Base-by-base conservation (phyloP, 169 alveolate species). In the Cryptosporidium baileyi region DNA sequence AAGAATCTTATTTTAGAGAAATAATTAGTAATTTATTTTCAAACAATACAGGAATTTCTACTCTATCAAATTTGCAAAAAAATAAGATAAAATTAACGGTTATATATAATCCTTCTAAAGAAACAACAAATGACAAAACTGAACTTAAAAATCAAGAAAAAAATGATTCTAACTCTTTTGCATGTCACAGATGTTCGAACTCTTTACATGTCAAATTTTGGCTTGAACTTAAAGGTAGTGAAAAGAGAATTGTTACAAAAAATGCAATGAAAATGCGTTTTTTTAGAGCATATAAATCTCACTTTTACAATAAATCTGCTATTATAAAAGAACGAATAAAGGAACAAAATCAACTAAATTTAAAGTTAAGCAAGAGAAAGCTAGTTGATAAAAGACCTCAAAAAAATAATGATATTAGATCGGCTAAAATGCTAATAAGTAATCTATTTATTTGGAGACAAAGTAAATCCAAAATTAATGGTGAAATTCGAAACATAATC, bases 241-340 rank as follows among this genome's bases (percentile, higher is more conserved):
- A 74, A 74, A 74, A 45, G 54, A 44, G 67, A 22, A 54, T 22
- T 5, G 24, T 54, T 15, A 17, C 85, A 4, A 74, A 32, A 38
- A 74, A 74, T 38, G 85, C 67, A 9, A 74, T 74, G 85, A 51
- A 51, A 32, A 49, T 65, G 22, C 49, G 81, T 9, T 45, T 65
- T 45, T 6, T n/a, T 47, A 36, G 85, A 38, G 67, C 67, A 74
- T 54, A 49, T 36, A 24, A 74, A 1, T 15, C 43, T 15, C 28
- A 54, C 28, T 74, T 74, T 61, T 74, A 22, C 17, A 28, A 40
- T 43, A 19, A 15, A 8, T 26, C 19, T 8, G 22, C 11, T 47
- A 11, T 3, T 38, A 51, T 7, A n/a, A 65, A 41, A 1, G 30
- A 19, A 49, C 3, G 9, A 40, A 62, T 2, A 30, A 47, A 30